These are phyloP conservation scores for Chenopodium quinoa DNA, from an alignment of 148 eudicot genomes.

Conservation along the genomic window DNA sequence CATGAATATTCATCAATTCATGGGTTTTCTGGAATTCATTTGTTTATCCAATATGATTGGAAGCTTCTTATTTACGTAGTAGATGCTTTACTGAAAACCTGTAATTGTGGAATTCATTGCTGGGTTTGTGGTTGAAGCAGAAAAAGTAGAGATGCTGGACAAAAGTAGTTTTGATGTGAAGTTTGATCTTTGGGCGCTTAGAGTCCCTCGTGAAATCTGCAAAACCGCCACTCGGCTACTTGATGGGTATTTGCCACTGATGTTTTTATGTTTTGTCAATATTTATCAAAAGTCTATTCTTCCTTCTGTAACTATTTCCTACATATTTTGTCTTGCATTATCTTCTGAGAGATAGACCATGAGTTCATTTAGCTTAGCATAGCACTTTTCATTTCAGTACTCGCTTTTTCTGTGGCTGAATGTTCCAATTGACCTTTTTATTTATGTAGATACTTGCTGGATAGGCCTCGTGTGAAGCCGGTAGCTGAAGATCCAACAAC, in stretches of 20 bases:
- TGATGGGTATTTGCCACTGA: constrained; percentile 52
- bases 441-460: constrained; percentile 64
- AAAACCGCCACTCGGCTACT: constrained; percentile 70
- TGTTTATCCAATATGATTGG: neutral
- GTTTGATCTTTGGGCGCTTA: constrained; percentile 72
- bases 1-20: neutral
- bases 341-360: no score
- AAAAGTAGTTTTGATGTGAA: constrained; percentile 81
- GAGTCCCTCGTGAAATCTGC: constrained; percentile 77
- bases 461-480: constrained; percentile 90
- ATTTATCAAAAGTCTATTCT: no score
- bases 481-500: constrained; percentile 78
- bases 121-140: neutral
- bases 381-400: no score
- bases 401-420: neutral
- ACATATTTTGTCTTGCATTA: neutral
- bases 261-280: neutral
- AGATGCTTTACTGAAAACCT: no score
- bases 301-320: neutral
- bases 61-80: no score
- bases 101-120: no score
- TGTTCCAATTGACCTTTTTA: neutral
- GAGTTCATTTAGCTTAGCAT: neutral
- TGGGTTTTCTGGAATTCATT: neutral
- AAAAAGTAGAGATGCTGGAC: constrained; percentile 50